Conservation (phyloP, 169 alveolate genomes). For the Eimeria sp. region DNA sequence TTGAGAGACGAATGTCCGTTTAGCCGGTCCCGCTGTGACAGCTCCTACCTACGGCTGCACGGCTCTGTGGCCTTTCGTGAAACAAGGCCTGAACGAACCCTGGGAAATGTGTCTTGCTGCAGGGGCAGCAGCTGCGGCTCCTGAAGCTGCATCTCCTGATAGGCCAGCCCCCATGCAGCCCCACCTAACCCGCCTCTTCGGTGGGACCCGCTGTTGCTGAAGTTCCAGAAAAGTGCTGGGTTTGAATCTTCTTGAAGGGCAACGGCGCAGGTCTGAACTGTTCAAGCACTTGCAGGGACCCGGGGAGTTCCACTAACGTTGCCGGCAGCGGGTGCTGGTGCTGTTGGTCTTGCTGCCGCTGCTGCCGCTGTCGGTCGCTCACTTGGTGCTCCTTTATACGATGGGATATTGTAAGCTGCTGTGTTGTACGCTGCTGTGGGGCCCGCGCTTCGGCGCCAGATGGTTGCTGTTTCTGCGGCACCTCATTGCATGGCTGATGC, state of each 20-base stretch:
- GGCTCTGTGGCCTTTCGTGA: not conserved
- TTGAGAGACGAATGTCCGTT: not conserved
- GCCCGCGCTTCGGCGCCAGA: not conserved
- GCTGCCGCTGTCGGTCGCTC: not conserved
- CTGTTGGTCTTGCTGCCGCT: not conserved
- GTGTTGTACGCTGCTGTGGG: not conserved
- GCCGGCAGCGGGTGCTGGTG: not conserved
- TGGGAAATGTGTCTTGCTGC: not conserved
- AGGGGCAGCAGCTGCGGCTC: not conserved
- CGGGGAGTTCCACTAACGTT: not conserved
- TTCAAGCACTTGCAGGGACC: not conserved
- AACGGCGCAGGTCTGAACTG: not conserved
- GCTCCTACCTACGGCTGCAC: not conserved
- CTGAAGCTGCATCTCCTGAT: slow-evolving; percentile 42
- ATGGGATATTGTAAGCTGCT: not conserved
- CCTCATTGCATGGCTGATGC: not conserved
- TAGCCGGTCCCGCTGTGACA: not conserved
- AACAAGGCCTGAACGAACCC: not conserved
- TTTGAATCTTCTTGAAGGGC: not conserved
- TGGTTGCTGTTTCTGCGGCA: not conserved
- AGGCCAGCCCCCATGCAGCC: not conserved
- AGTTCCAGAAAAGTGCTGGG: too few species aligned
- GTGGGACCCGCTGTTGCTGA: slow-evolving; percentile 20
- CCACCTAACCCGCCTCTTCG: slow-evolving; percentile 1
- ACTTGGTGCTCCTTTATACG: not conserved